Conservation (phyloP, 371 early-diverging fungal genomes). For the Chytridium lagenaria region DNA sequence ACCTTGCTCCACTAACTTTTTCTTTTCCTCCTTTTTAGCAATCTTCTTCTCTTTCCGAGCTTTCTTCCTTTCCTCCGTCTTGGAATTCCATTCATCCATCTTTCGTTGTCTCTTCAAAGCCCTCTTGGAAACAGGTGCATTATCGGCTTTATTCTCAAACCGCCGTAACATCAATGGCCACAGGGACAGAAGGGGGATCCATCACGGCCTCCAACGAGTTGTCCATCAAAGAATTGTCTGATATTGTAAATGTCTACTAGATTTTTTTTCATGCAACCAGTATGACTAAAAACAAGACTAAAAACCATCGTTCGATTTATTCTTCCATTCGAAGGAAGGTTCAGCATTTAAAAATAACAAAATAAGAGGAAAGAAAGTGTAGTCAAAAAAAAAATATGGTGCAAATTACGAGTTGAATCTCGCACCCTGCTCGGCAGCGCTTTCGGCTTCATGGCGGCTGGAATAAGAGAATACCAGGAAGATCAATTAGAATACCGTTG, state of each 20-base stretch:
- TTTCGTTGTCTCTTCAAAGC: conserved; percentile 45
- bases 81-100: conserved; percentile 41
- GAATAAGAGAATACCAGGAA: background rate
- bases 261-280: too few relatives aligned
- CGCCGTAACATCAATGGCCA: too few relatives aligned
- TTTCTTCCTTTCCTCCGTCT: conserved; percentile 48
- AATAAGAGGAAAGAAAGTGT: background rate
- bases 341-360: background rate
- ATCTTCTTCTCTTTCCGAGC: conserved; percentile 46
- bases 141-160: too few relatives aligned
- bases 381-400: background rate
- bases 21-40: conserved; percentile 32
- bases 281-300: too few relatives aligned
- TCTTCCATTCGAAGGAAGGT: too few relatives aligned
- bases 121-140: conserved; percentile 40
- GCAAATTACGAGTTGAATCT: conserved; percentile 37
- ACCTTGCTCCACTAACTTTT: conserved; percentile 32
- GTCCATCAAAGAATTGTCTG: too few relatives aligned
- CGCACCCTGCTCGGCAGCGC: conserved; percentile 42
- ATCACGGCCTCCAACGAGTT: too few relatives aligned
- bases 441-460: conserved; percentile 61
- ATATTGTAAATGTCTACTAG: too few relatives aligned
- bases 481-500: background rate
- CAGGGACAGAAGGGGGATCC: too few relatives aligned
- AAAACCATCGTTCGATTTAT: too few relatives aligned